These are phyloP conservation scores for Melampsora americana DNA, from an alignment of 1,284 basidiomycete genomes.

Conservation along the genomic window DNA sequence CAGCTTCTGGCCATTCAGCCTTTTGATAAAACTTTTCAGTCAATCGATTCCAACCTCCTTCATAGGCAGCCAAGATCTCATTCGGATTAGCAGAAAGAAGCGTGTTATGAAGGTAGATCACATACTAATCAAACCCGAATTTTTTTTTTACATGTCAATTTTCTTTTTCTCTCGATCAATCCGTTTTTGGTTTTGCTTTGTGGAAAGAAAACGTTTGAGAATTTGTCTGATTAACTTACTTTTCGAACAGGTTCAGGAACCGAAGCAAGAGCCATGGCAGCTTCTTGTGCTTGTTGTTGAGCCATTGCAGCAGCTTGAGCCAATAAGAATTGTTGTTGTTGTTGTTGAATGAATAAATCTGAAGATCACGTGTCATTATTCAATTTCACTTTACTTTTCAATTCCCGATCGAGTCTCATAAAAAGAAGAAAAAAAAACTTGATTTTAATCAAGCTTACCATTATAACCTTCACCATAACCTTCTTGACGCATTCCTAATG, in stretches of 20 bases:
- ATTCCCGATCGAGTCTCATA: no score
- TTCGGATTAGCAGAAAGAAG: slow-evolving; percentile 51
- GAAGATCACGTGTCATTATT: not conserved
- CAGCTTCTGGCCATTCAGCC: slow-evolving; percentile 95
- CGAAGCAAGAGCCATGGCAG: slow-evolving; percentile 50
- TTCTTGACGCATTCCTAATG: slow-evolving; percentile 35
- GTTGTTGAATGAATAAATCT: slow-evolving; percentile 40
- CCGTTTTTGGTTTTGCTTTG: not conserved
- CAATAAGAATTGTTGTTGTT: slow-evolving; percentile 39
- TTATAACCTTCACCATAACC: slow-evolving; percentile 42
- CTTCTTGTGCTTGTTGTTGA: slow-evolving; percentile 50
- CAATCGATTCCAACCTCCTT: slow-evolving; percentile 92
- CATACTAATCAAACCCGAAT: slow-evolving; percentile 47
- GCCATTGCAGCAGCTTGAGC: slow-evolving; percentile 47
- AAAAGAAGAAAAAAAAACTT: not conserved
- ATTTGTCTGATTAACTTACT: slow-evolving; percentile 7
- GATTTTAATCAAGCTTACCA: slow-evolving; percentile 5
- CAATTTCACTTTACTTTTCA: no score
- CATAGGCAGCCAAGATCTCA: slow-evolving; percentile 86
- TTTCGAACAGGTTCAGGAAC: slow-evolving; percentile 53
- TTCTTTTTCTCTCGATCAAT: not conserved
- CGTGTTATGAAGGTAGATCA: slow-evolving; percentile 52
- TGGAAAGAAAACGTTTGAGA: not conserved
- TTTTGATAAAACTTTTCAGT: slow-evolving; percentile 93
- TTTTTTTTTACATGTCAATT: not conserved